A percentile compares a stretch with the other conserved stretches of the same genome.
These are phyloP conservation scores for Calonectria leucothoes DNA, from an alignment of 2,329 filamentous ascomycete species.

Conservation along the genomic window DNA sequence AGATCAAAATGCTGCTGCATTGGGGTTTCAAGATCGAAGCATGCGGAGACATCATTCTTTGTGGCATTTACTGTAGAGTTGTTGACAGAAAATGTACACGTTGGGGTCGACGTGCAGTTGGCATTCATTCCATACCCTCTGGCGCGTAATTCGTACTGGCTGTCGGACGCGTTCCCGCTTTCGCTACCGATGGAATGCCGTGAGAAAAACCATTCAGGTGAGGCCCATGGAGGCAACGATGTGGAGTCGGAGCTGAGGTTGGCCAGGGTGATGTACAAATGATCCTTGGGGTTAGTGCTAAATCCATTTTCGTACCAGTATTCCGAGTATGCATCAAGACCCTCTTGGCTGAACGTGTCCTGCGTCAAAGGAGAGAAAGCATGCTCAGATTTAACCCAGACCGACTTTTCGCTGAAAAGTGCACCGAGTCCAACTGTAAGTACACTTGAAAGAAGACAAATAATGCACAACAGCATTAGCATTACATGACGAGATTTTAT, in stretches of 20 bases:
- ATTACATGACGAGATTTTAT: background rate
- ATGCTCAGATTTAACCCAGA: background rate
- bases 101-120: background rate
- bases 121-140: background rate
- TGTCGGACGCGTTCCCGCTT: background rate
- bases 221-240: background rate
- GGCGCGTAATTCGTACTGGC: background rate
- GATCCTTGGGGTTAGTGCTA: no score
- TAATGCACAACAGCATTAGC: background rate
- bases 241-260: background rate
- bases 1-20: no score
- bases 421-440: conserved; percentile 6
- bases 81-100: background rate
- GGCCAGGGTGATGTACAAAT: background rate
- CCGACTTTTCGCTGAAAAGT: conserved; percentile 1
- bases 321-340: background rate
- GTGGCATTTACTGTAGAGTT: background rate
- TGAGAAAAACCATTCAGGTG: conserved; percentile 1
- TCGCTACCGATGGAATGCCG: background rate
- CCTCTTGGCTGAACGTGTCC: background rate
- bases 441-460: background rate
- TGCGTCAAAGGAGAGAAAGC: background rate
- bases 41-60: background rate
- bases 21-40: no score
- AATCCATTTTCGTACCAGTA: background rate